These are phyloP conservation scores for Miscanthus sacchariflorus DNA, from an alignment of 202 grass and related monocot species.

Conservation along the genomic window DNA sequence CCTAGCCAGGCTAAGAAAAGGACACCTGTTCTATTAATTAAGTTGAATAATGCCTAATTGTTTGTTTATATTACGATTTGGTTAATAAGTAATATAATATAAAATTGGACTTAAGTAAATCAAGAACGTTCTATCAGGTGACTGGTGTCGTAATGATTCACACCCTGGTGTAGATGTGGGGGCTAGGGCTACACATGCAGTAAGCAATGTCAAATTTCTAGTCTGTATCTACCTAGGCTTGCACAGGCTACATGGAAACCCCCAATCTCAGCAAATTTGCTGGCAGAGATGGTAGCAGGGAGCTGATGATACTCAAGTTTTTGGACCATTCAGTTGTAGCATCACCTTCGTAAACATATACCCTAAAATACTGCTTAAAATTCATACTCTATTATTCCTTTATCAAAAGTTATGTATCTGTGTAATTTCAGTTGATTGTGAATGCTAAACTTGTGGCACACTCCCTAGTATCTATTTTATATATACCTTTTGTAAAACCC, in stretches of 20 bases:
- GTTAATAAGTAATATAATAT: too few species aligned
- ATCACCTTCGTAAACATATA: slow-evolving; percentile 2
- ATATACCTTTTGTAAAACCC: background rate
- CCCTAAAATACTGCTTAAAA: background rate
- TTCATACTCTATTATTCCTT: background rate
- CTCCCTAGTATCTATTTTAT: background rate
- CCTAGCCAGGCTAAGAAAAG: background rate
- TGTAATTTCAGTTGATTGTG: background rate
- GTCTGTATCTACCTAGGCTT: background rate
- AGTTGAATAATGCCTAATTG: background rate
- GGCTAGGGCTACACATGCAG: background rate
- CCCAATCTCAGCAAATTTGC: slow-evolving; percentile 40
- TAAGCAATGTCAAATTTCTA: slow-evolving; percentile 32
- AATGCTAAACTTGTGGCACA: background rate
- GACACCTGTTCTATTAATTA: background rate
- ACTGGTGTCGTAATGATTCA: slow-evolving; percentile 38
- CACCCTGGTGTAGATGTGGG: background rate
- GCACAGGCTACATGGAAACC: slow-evolving; percentile 16
- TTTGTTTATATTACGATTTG: background rate
- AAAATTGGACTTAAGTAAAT: slow-evolving; percentile 6
- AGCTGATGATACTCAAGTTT: background rate
- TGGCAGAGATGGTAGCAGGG: background rate
- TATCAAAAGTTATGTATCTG: background rate
- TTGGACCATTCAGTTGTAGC: background rate
- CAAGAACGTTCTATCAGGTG: slow-evolving; percentile 36